Base-by-base conservation (phyloP, 345 rosid species). In the Viola odorata region DNA sequence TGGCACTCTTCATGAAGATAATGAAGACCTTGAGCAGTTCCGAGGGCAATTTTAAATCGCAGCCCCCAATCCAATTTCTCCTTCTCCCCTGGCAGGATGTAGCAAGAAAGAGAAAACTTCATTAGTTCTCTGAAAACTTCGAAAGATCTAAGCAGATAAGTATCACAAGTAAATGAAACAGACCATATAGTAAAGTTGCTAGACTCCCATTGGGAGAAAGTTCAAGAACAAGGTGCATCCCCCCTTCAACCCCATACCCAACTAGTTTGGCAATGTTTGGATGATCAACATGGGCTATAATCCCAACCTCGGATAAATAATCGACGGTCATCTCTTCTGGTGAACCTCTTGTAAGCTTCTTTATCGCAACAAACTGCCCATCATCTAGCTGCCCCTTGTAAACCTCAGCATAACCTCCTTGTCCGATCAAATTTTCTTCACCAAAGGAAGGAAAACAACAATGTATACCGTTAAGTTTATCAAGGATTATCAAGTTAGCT, bases 1-100 rank as follows among this genome's bases (percentile, higher is more conserved):
- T 87, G 96, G 69, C 96, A 89, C 55, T 85, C 91, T 61, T 85
- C 96, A 39, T 87, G 98, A 66, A 92, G 96, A 72, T 89, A 92
- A 39, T 54, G 57, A 41, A 92, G 84, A 71, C 96, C 98, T 36
- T 75, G 78, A 4, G 98, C 96, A 41, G 96, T 83, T 71, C 98
- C 98, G 11, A 70, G 8, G 3, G 94, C 96, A 60, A 87, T 72
- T 78, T 87, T 92, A 69, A 73, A 77, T 78, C 96, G 80, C 67
- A 75, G 50, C 59, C 64, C 68, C 94, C 94, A 92, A 47, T 60
- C 73, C 67, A 89, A 58, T 65, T 73, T 81, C 64, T 92, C 91
- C 74, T 73, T 80, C 0, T 83, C 70, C 47, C 83, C 96, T 85
- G 65, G 39, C 70, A 38, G 53, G 5, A 64, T 52, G n/a, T 14